A percentile compares a stretch with the other conserved stretches of the same genome.
These are phyloP conservation scores for Pseudotulostoma volvatum DNA, from an alignment of 495 filamentous ascomycete genomes.

Conservation along the genomic window DNA sequence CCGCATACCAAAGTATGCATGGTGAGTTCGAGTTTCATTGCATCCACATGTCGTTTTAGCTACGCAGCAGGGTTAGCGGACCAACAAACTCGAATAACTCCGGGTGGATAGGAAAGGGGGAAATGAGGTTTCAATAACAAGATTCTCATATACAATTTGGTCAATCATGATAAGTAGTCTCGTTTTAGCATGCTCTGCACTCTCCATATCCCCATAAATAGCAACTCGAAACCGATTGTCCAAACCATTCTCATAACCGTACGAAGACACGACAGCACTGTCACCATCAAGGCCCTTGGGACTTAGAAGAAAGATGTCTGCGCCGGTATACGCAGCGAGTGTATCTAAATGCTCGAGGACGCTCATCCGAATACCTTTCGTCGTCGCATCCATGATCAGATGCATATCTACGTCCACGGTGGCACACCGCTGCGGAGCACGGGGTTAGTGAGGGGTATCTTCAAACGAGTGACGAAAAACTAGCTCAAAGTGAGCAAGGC, in stretches of 20 bases:
- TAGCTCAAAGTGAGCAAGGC: conserved; percentile 3
- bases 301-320: conserved; percentile 87
- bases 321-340: conserved; percentile 69
- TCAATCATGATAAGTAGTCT: conserved; percentile 93
- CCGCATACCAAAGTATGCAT: conserved; percentile 84
- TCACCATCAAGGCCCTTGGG: conserved; percentile 48
- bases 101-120: not conserved
- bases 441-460: conserved; percentile 14
- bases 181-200: conserved; percentile 91
- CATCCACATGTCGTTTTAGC: conserved; percentile 76
- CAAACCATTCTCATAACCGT: conserved; percentile 43
- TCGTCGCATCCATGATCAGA: conserved; percentile 56
- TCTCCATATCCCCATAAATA: conserved; percentile 91
- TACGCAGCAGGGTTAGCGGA: conserved; percentile 16
- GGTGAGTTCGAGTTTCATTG: conserved; percentile 65
- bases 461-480: conserved; percentile 3
- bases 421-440: conserved; percentile 54
- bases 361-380: conserved; percentile 47
- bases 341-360: conserved; percentile 75
- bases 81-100: not conserved
- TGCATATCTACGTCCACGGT: conserved; percentile 83
- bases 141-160: conserved; percentile 54
- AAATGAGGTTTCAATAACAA: conserved; percentile 2
- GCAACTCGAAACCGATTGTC: conserved; percentile 78
- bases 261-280: conserved; percentile 37